A percentile compares a stretch with the other conserved stretches of the same genome.
Conservation (phyloP, 495 filamentous ascomycete species). For the Xylaria castorea region DNA sequence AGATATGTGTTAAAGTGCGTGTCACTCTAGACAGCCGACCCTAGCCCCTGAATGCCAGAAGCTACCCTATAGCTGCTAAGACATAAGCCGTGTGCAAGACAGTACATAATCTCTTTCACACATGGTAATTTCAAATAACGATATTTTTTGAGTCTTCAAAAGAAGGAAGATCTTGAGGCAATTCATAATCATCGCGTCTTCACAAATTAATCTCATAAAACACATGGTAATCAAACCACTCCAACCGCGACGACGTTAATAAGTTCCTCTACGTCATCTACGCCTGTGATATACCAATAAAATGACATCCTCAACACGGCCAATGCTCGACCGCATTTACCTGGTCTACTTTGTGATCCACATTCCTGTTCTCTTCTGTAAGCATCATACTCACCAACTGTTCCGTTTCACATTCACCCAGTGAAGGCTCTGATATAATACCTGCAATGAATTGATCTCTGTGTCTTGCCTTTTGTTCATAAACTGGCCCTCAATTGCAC, state of each 20-base stretch:
- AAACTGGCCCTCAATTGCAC: too few relatives aligned
- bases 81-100: not conserved
- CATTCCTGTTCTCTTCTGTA: constrained; percentile 72
- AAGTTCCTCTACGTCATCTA: not conserved
- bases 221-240: not conserved
- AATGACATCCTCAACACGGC: constrained; percentile 44
- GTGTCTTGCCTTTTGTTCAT: not conserved
- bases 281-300: not conserved
- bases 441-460: not conserved
- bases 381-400: constrained; percentile 36
- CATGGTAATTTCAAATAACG: not conserved
- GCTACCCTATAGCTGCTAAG: not conserved
- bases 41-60: not conserved
- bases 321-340: constrained; percentile 62
- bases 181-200: not conserved
- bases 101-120: not conserved
- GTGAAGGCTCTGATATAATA: too few relatives aligned
- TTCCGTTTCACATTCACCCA: not conserved
- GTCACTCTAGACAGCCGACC: too few relatives aligned
- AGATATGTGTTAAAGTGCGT: too few relatives aligned
- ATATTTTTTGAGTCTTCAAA: not conserved
- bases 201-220: not conserved
- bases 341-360: constrained; percentile 73
- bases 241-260: not conserved
- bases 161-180: not conserved